Evolutionary conservation across 176 grass and related monocot species (phyloP).

Genomic region (Aegilops umbellulata): DNA sequence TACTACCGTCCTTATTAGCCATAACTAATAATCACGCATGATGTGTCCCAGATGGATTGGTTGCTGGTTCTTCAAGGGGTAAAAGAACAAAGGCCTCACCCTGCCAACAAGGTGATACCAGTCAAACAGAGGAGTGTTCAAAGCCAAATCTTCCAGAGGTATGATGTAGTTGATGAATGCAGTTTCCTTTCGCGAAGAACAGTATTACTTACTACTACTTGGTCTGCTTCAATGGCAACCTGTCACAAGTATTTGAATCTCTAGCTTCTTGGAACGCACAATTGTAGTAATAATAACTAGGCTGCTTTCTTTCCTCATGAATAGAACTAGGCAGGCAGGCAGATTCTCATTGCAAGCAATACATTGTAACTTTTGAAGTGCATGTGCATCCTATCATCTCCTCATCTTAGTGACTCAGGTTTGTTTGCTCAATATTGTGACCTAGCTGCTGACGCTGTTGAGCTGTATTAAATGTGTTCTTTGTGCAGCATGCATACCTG

Average conservation of each 20-base stretch:
- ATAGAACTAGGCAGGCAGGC: not conserved
- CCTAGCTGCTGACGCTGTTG: not conserved
- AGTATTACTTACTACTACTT: too few relatives aligned
- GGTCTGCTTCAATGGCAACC: not conserved
- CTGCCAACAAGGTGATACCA: not conserved
- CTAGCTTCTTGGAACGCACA: not conserved
- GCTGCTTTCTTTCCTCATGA: not conserved
- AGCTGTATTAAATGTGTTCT: not conserved
- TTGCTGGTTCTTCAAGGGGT: not conserved
- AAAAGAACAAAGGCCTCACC: not conserved
- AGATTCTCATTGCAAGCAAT: not conserved
- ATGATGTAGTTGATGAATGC: not conserved
- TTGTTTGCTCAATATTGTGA: not conserved
- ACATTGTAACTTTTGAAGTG: not conserved
- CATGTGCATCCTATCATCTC: not conserved
- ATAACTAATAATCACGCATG: not conserved
- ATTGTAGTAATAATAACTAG: not conserved
- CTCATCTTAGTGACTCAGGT: not conserved
- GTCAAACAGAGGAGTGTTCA: not conserved
- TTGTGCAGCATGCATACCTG: not conserved
- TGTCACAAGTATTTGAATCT: not conserved
- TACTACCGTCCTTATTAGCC: not conserved
- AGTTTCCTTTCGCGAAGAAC: not conserved
- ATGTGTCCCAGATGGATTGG: not conserved
- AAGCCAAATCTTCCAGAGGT: slow-evolving; percentile 7